phyloP scores from a whole-genome alignment of 139 green algal species.

The Chlamydomonas applanata region DNA sequence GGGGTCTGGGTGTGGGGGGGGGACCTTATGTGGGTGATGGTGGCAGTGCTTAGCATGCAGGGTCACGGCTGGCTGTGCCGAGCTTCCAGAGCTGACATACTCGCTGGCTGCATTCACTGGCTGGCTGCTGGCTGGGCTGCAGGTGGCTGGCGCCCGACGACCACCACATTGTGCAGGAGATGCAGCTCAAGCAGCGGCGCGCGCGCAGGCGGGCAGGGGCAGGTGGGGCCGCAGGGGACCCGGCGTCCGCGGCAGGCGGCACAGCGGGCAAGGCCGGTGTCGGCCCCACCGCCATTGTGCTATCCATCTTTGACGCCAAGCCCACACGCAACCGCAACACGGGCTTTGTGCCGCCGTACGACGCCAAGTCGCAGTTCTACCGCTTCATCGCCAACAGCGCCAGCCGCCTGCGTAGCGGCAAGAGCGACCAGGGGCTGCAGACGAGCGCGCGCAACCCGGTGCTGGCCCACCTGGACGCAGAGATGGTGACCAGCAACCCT shows the following conservation, averaged over 20 bases:
- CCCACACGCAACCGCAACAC: too few species aligned
- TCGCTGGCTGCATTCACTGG: too few species aligned
- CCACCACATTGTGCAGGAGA: constrained; percentile 59
- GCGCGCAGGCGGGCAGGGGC: neutral
- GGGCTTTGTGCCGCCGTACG: constrained; percentile 55
- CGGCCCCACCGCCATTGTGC: too few species aligned
- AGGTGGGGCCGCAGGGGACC: too few species aligned
- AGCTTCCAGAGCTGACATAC: too few species aligned
- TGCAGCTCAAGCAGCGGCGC: constrained; percentile 24
- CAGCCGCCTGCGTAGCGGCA: constrained; percentile 11
- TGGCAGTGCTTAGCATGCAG: constrained; percentile 1
- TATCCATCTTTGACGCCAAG: too few species aligned
- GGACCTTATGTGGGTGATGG: neutral
- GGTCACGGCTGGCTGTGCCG: too few species aligned
- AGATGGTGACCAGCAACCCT: constrained; percentile 8
- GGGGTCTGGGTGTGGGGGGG: constrained; percentile 2
- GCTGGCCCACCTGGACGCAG: constrained; percentile 29
- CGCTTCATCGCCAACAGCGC: neutral
- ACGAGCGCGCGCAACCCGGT: constrained; percentile 21
- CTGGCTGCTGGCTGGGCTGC: neutral
- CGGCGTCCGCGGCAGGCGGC: too few species aligned
- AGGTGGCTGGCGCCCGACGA: constrained; percentile 45
- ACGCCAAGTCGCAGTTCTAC: constrained; percentile 29
- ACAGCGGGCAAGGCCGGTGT: too few species aligned
- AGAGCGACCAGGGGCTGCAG: neutral